Base-by-base conservation (phyloP, 805 yeast genomes). In the Kazachstania kunashirensis region DNA sequence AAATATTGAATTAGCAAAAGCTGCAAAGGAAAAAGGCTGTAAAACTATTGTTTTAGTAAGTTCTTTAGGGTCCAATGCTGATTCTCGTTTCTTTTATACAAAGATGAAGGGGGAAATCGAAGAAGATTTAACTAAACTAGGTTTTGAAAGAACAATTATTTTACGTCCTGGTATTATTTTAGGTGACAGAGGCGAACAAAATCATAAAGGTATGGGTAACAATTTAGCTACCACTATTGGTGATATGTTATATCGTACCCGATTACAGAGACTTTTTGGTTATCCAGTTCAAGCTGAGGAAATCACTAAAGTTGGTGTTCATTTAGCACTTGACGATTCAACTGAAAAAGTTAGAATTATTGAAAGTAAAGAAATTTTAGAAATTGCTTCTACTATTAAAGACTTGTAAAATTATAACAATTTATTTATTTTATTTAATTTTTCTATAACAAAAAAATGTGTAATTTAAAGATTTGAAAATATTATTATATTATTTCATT, bases 21-120 rank as follows among this genome's bases (percentile, higher is more conserved):
- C 78, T 5, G 95, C 95, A 1, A 79, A 74, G 52, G 74, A 65
- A 4, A 69, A 71, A 2, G 92, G 92, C 1, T 75, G 75, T 46
- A 67, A 70, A 27, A 79, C 85, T 1, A 75, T 73, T 44, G 77
- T 86, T 3, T 53, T 86, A 11, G 70, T 86, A 5, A 75, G 86
- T 3, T 63, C 86, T 3, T 34, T 50, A 0, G 85, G 85, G n/a
- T 84, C 95, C 0, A 65, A 63, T 40, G 48, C 70, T 0, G 46
- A 51, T 24, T 81, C 94, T 0, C 47, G 47, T n/a, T 65, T 83
- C 29, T 69, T 78, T 4, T 86, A 85, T 49, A 36, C 73, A 30
- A 67, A 67, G 46, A 67, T 80, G 58, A 86, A 86, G 55, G 95
- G 94, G 20, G 72, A 77, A 35, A 64, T 82, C 33, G 96, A 86